Evolutionary conservation across 2,329 filamentous ascomycete species (phyloP).

Genomic region (Pseudogymnoascus sp.): DNA sequence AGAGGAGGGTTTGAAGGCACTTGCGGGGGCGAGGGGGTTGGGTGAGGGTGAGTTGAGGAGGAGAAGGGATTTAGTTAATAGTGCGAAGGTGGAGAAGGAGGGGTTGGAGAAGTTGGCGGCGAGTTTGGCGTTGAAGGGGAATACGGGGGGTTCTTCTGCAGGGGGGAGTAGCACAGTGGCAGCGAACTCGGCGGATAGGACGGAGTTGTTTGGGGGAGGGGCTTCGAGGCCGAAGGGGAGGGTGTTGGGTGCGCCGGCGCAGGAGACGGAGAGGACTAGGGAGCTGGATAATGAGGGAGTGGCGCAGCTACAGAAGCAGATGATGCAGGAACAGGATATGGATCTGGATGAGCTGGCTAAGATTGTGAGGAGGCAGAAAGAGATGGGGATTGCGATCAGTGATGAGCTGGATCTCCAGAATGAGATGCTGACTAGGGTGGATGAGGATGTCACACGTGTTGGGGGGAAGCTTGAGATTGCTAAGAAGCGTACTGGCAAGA

Average conservation of each 20-base stretch:
- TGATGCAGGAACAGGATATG: conserved; percentile 69
- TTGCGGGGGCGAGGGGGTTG: conserved; percentile 43
- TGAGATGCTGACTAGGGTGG: conserved; percentile 60
- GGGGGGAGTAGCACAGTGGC: conserved; percentile 25
- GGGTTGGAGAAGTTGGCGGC: conserved; percentile 68
- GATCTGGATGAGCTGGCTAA: conserved; percentile 63
- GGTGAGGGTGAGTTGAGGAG: conserved; percentile 71
- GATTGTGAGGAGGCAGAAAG: conserved; percentile 65
- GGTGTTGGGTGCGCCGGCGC: conserved; percentile 64
- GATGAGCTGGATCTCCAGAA: conserved; percentile 68
- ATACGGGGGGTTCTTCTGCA: conserved; percentile 23
- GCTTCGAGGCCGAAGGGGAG: conserved; percentile 45
- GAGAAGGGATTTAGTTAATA: conserved; percentile 62
- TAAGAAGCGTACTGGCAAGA: conserved; percentile 65
- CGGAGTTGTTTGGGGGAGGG: conserved; percentile 41
- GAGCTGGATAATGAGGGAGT: conserved; percentile 73
- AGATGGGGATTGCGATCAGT: conserved; percentile 72
- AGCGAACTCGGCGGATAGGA: conserved; percentile 35
- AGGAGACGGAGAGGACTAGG: conserved; percentile 70
- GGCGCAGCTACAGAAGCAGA: conserved; percentile 64
- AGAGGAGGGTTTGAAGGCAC: conserved; percentile 56
- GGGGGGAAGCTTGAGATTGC: conserved; percentile 65
- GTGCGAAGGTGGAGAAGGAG: conserved; percentile 67
- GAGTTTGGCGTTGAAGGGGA: conserved; percentile 44
- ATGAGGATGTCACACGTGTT: conserved; percentile 60